phyloP scores from a whole-genome alignment of 2,329 filamentous ascomycete species.

The Aaosphaeria arxii region DNA sequence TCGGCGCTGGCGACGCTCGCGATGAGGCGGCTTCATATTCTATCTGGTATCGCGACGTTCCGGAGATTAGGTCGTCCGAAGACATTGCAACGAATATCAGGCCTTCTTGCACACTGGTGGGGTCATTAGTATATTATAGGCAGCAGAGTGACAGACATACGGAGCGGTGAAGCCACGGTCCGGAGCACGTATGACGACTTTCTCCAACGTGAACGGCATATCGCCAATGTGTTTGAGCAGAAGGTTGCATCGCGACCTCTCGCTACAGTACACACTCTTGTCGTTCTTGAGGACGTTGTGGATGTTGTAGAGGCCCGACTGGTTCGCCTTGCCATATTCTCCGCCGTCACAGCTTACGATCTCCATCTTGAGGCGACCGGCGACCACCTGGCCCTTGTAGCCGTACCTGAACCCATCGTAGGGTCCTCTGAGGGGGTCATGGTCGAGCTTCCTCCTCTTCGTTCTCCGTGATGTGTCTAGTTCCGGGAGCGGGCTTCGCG shows the following conservation, averaged over 20 bases:
- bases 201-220: conserved; percentile 78
- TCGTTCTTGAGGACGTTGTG: conserved; percentile 85
- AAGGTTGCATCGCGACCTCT: conserved; percentile 83
- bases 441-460: conserved; percentile 41
- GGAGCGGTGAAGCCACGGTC: conserved; percentile 78
- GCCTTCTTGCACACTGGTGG: conserved; percentile 74
- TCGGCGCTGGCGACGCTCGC: conserved; percentile 23
- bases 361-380: conserved; percentile 79
- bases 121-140: conserved; percentile 24
- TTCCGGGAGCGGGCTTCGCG: conserved; percentile 21
- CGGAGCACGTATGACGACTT: conserved; percentile 84
- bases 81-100: conserved; percentile 91
- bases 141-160: conserved; percentile 53
- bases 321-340: conserved; percentile 57
- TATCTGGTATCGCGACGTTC: conserved; percentile 74
- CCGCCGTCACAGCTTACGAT: conserved; percentile 88
- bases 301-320: conserved; percentile 42
- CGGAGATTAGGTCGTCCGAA: conserved; percentile 68
- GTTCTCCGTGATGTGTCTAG: conserved; percentile 18
- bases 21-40: conserved; percentile 46
- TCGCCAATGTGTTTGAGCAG: conserved; percentile 77
- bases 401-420: conserved; percentile 68
- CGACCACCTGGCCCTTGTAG: conserved; percentile 80
- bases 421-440: conserved; percentile 20
- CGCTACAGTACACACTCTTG: conserved; percentile 83